A percentile compares a stretch with the other conserved stretches of the same genome.
Conservation (phyloP, 2,329 filamentous ascomycete species). For the Alternaria ethzedia region DNA sequence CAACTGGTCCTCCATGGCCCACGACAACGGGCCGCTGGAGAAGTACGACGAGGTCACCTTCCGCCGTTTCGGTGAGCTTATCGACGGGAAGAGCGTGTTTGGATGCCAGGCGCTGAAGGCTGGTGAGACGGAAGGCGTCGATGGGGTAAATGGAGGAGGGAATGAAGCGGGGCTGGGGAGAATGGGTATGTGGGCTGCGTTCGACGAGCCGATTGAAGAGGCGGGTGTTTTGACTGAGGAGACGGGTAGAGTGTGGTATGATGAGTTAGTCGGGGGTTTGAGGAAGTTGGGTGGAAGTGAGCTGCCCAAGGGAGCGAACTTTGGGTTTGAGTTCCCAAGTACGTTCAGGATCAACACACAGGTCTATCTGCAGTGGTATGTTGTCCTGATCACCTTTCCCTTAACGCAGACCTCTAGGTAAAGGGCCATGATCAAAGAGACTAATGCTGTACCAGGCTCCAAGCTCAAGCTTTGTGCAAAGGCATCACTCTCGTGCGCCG, state of each 20-base stretch:
- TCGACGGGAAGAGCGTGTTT: constrained; percentile 30
- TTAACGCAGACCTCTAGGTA: too few relatives aligned
- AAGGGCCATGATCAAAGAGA: too few relatives aligned
- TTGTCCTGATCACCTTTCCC: too few relatives aligned
- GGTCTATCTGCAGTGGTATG: constrained; percentile 46
- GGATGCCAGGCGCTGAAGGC: constrained; percentile 18
- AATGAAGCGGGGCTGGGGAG: constrained; percentile 36
- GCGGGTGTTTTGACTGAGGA: constrained; percentile 42
- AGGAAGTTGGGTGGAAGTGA: constrained; percentile 33
- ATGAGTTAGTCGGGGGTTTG: constrained; percentile 49
- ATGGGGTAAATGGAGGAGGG: neutral
- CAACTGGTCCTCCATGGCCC: constrained; percentile 69
- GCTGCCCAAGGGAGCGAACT: constrained; percentile 44
- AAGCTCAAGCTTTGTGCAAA: constrained; percentile 72
- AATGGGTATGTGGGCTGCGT: constrained; percentile 38
- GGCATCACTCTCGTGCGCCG: constrained; percentile 64
- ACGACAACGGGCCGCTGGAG: constrained; percentile 42
- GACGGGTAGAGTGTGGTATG: constrained; percentile 53
- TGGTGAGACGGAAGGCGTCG: constrained; percentile 12
- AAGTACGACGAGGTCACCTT: constrained; percentile 43
- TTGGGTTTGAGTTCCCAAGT: constrained; percentile 44
- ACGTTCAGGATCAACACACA: constrained; percentile 51
- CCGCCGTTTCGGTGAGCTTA: constrained; percentile 32
- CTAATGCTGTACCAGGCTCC: constrained; percentile 30
- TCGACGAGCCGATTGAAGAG: constrained; percentile 41